Conservation (phyloP, 495 filamentous ascomycete species). For the Penicillium herquei region DNA sequence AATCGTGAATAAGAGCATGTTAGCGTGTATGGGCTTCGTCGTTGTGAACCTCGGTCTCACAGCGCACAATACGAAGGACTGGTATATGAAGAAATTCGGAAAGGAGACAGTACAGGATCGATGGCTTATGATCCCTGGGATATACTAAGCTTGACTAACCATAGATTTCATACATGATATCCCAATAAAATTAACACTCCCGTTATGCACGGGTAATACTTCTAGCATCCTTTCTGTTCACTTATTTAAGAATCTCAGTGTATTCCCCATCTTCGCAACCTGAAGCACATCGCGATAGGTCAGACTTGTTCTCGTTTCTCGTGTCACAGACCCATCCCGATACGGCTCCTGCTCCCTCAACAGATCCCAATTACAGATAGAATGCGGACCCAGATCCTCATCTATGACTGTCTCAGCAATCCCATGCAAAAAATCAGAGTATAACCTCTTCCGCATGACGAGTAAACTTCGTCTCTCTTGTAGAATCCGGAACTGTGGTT, state of each 20-base stretch:
- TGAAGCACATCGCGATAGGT: slow-evolving; percentile 93
- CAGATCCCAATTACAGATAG: slow-evolving; percentile 80
- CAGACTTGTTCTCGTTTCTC: slow-evolving; percentile 74
- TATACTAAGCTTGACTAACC: slow-evolving; percentile 50
- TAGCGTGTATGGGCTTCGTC: slow-evolving; percentile 69
- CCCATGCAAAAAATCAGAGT: slow-evolving; percentile 73
- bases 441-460: slow-evolving; percentile 66
- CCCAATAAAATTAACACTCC: no score
- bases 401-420: slow-evolving; percentile 64
- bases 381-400: slow-evolving; percentile 55
- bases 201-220: background rate
- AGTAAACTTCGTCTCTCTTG: slow-evolving; percentile 85
- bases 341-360: slow-evolving; percentile 62
- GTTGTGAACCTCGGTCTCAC: slow-evolving; percentile 77
- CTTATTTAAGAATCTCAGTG: slow-evolving; percentile 52
- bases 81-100: slow-evolving; percentile 83
- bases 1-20: slow-evolving; percentile 70
- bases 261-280: slow-evolving; percentile 73
- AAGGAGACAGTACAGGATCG: slow-evolving; percentile 53
- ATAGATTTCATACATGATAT: no score
- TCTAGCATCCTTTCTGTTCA: background rate
- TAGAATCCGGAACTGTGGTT: slow-evolving; percentile 65
- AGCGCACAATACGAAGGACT: slow-evolving; percentile 70
- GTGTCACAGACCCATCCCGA: slow-evolving; percentile 53
- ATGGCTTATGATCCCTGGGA: slow-evolving; percentile 80